Base-by-base conservation (phyloP, 768 basidiomycete species). In the Tremella fuciformis region DNA sequence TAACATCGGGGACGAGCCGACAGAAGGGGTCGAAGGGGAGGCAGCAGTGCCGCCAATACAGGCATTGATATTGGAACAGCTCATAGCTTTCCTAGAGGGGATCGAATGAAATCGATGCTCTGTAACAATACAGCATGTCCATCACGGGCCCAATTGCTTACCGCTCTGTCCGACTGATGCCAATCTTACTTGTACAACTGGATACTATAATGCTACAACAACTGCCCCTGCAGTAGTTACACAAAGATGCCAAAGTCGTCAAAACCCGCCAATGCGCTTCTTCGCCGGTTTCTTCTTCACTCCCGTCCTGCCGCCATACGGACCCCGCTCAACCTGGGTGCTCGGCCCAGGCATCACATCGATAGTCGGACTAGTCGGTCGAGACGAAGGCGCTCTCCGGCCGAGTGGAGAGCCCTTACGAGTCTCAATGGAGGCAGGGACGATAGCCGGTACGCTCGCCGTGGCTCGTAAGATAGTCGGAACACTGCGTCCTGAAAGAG, bases 11-110 rank as follows among this genome's bases (percentile, higher is more conserved):
- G 67, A 79, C 11, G 73, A 72, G 6, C 58, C 54, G 21, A 64
- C 34, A 0, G 78, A 78, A 44, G 78, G 79, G 19, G 74, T 70
- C 46, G 74, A 76, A n/a, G 76, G 76, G 26, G 79, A 81, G 22
- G 83, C 82, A 56, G 87, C 86, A 69, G 59, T 22, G 15, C 83
- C 84, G 54, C 89, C 89, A 38, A 59, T 74, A 50, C 73, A 77
- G 58, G 58, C 55, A 49, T 67, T 70, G 57, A 74, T 78, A 39
- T 34, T 79, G 16, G 70, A 57, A 13, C 66, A 68, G 34, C 58
- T 78, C 16, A 51, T 58, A 34, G 48, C 48, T 37, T 58, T 58
- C 39, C 34, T 58, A 13, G 25, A 19, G n/a, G 52, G 38, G 39
- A n/a, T 53, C 25, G 52, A 53, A 46, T 46, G 42, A 46, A 22